Base-by-base conservation (phyloP, 2,329 filamentous ascomycete species). In the Saccharata proteae region DNA sequence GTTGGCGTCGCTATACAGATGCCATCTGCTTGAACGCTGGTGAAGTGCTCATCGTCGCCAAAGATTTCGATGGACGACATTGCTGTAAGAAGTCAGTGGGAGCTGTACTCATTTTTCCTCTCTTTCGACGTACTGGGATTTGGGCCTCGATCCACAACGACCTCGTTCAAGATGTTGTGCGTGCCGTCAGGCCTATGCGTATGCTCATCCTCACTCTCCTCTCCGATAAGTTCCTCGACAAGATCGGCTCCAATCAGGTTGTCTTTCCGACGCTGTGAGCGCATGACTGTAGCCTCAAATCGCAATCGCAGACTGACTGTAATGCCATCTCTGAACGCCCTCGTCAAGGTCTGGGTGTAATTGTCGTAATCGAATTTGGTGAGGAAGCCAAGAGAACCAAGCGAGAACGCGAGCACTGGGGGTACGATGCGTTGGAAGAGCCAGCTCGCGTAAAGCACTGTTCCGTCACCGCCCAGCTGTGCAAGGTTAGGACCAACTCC, bases 381-480 rank as follows among this genome's bases (percentile, higher is more conserved):
- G 42, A 98, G 61, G 50, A 98, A 98, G 0, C 90, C 90, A 4
- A 98, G 65, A 15, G 86, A 93, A 6, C 90, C 90, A 7, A 96
- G 64, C 1, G 85, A 74, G 54, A 98, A 96, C 38, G 84, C 88
- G 39, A 98, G 64, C 1, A 94, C 84, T 0, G 90, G 90, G 5
- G 90, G 90, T 0, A 96, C 88, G 27, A 96, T 80, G 24, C 82
- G 75, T 59, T 98, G 90, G 53, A 98, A 98, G 1, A 98, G 66
- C 86, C 88, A 96, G 49, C 84, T 93, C 4, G 88, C 82, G 50
- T 93, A 96, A 8, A 98, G 64, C 5, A 98, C 88, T 0, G 90
- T 98, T n/a, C 90, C 90, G 51, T 98, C 90, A 9, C 90, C 90
- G 29, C 85, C 86, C 3, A 93, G 69, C 59, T 64, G 26, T 16